Base-by-base conservation (phyloP, 495 filamentous ascomycete species). In the Trichoderma parareesei region DNA sequence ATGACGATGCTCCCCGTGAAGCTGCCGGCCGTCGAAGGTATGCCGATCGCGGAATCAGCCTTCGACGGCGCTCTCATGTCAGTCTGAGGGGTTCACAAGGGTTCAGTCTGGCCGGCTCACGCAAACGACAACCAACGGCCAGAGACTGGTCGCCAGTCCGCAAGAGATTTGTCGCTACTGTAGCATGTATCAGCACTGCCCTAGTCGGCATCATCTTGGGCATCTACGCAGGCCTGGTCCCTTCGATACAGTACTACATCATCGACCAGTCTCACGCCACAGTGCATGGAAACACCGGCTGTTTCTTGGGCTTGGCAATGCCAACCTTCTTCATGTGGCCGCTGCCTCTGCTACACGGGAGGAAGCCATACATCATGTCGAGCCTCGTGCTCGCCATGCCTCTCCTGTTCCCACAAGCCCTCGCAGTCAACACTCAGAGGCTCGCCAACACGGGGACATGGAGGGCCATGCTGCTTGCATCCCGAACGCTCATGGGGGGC, bases 171-270 rank as follows among this genome's bases (percentile, higher is more conserved):
- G 79, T 83, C 65, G 89, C 89, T 7, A 73, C 77, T 0, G 81
- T 90, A 69, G 82, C 87, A n/a, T 92, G 89, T 70, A 75, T 85
- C 59, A 90, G 86, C 65, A 89, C 88, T 7, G 82, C 83, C 14
- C 73, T 88, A 55, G 75, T 91, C 65, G 90, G 89, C 4, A 74
- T 88, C 16, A 78, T 90, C 20, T 75, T 90, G 65, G 90, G 89
- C 18, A 86, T 90, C 37, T 92, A 92, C 69, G 86, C 86, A 64
- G 89, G 89, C 7, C 82, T 90, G 69, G 86, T 89, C 6, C 86
- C 87, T n/a, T 81, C 84, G 9, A 90, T 92, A 53, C 87, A 90
- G 71, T 89, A 90, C 69, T 83, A 81, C 66, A 81, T 92, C 62
- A 84, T 82, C 44, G 86, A 90, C 67, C 79, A 84, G 66, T 66